Evolutionary conservation across 768 basidiomycete genomes (phyloP).

Genomic region (Kondoa subrosea): DNA sequence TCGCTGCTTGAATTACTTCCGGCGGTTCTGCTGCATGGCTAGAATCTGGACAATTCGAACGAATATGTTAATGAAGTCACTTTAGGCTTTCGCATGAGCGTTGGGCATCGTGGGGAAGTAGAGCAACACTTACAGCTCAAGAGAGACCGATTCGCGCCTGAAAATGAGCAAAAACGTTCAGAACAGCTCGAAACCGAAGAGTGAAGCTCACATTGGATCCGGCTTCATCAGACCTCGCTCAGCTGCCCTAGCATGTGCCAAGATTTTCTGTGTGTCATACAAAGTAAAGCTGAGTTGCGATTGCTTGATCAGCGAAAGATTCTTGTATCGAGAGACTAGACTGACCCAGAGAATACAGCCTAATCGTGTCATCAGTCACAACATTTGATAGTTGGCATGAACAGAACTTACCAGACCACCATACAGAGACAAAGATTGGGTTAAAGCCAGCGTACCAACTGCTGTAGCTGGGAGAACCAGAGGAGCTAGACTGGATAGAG

Average conservation of each 20-base stretch:
- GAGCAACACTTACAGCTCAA: constrained; percentile 77
- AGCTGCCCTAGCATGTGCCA: constrained; percentile 52
- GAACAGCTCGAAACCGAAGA: constrained; percentile 4
- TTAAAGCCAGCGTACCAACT: constrained; percentile 53
- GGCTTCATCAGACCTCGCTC: constrained; percentile 49
- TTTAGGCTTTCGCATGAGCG: background rate
- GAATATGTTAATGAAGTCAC: background rate
- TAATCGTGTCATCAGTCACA: background rate
- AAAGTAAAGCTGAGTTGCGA: too few species aligned
- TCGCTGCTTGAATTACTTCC: too few species aligned
- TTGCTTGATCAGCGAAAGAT: too few species aligned
- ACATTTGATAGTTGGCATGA: background rate
- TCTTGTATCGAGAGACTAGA: too few species aligned
- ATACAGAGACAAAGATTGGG: constrained; percentile 64
- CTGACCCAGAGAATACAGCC: constrained; percentile 71
- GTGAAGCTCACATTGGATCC: constrained; percentile 63
- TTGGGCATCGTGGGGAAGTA: constrained; percentile 40
- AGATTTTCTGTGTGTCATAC: constrained; percentile 58
- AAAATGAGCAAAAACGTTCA: background rate
- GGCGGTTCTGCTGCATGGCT: constrained; percentile 17
- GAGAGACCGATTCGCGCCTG: constrained; percentile 24
- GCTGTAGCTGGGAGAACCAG: constrained; percentile 54
- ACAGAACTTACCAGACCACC: constrained; percentile 44
- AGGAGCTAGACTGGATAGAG: constrained; percentile 68
- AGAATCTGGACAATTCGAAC: constrained; percentile 8